Evolutionary conservation across 1,284 basidiomycete species (phyloP).

Genomic region (Dichomitus squalens): DNA sequence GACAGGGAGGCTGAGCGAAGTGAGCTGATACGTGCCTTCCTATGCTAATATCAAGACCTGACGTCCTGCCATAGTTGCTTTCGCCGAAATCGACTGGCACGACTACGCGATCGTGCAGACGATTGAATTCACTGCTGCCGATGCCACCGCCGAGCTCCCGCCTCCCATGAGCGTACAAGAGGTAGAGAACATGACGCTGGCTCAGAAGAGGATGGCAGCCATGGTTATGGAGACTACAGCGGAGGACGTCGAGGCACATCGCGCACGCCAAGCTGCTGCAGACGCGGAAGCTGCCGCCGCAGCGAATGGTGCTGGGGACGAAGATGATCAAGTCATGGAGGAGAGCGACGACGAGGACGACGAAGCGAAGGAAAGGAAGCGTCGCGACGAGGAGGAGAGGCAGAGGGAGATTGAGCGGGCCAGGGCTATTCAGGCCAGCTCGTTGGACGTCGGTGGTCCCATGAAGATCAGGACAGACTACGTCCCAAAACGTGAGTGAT

Average conservation of each 20-base stretch:
- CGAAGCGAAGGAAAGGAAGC: constrained; percentile 62
- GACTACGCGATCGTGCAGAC: constrained; percentile 99
- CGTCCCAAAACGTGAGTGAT: constrained; percentile 82
- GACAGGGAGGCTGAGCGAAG: constrained; percentile 88
- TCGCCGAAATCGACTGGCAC: constrained; percentile 99
- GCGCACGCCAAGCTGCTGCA: constrained; percentile 76
- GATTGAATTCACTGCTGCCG: constrained; percentile 95
- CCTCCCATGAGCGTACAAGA: constrained; percentile 94
- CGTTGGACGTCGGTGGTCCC: constrained; percentile 75
- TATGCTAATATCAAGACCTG: constrained; percentile 3
- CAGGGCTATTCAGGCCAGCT: constrained; percentile 75
- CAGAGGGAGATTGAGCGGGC: constrained; percentile 78
- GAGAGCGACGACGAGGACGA: constrained; percentile 79
- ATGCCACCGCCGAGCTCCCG: constrained; percentile 90
- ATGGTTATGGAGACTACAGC: constrained; percentile 97
- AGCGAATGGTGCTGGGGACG: constrained; percentile 59
- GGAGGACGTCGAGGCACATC: constrained; percentile 81
- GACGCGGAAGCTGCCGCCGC: constrained; percentile 78
- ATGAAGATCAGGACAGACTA: constrained; percentile 99
- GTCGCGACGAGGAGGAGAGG: constrained; percentile 77
- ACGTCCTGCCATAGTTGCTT: constrained; percentile 61
- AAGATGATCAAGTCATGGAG: constrained; percentile 72
- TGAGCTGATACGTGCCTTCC: constrained; percentile 41
- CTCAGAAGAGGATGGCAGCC: constrained; percentile 97
- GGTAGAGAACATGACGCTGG: constrained; percentile 94